A percentile compares a stretch with the other conserved stretches of the same genome.
Evolutionary conservation across 2,329 filamentous ascomycete species (phyloP).

Genomic region (Alternaria gansuensis): DNA sequence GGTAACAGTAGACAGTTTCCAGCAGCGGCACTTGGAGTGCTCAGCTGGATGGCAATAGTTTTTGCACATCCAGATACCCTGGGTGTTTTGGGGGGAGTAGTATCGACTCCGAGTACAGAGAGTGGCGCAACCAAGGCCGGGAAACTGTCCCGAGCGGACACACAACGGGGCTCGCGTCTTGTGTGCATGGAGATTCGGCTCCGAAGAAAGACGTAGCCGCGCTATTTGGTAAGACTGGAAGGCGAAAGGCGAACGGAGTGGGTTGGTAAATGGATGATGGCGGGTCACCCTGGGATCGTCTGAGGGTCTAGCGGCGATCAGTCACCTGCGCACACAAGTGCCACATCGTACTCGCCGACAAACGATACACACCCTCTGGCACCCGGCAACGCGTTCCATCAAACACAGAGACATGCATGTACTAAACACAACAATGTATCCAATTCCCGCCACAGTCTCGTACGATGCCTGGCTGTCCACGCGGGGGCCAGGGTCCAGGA

Average conservation of each 20-base stretch:
- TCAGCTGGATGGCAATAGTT: background rate
- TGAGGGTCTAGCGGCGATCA: conserved; percentile 18
- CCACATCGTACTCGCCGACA: conserved; percentile 11
- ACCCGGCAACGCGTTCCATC: conserved; percentile 14
- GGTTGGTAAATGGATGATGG: conserved; percentile 8
- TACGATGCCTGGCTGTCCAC: conserved; percentile 17
- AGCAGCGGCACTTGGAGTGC: background rate
- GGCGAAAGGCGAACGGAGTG: conserved; percentile 14
- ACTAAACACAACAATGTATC: conserved; percentile 13
- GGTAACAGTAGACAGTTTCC: background rate
- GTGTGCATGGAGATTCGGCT: conserved; percentile 3
- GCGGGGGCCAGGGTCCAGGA: conserved; percentile 34
- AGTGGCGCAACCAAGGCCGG: conserved; percentile 3
- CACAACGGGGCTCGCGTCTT: background rate
- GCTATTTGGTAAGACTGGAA: conserved; percentile 12
- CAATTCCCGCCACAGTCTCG: conserved; percentile 17
- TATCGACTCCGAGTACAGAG: conserved; percentile 4
- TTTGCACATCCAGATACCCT: background rate
- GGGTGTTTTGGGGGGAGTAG: background rate
- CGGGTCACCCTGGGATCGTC: conserved; percentile 7
- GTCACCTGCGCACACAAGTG: conserved; percentile 12
- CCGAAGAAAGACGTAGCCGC: conserved; percentile 3
- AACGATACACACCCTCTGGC: conserved; percentile 11
- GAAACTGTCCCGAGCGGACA: conserved; percentile 1
- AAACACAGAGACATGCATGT: conserved; percentile 12